Evolutionary conservation across 306 rosid species (phyloP).

Genomic region (Cicer yamashitae): DNA sequence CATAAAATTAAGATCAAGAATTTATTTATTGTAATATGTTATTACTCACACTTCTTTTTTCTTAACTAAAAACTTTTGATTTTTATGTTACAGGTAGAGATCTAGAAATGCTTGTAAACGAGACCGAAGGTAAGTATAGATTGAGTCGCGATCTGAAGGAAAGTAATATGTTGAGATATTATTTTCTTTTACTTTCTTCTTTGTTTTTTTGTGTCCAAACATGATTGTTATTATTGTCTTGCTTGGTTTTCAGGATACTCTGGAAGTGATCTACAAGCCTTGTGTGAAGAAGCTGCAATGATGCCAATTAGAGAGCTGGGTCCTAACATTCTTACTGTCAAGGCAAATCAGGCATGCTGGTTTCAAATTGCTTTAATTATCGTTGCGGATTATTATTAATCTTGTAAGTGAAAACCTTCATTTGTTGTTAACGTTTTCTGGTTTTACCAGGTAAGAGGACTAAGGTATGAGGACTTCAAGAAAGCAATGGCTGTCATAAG

Average conservation of each 20-base stretch:
- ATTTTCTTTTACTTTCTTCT: background rate
- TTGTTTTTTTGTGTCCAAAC: background rate
- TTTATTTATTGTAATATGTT: background rate
- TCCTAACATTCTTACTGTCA: slow-evolving; percentile 77
- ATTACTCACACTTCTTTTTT: background rate
- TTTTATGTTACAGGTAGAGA: slow-evolving; percentile 66
- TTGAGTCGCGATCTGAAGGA: slow-evolving; percentile 10
- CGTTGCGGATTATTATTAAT: background rate
- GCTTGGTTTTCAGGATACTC: slow-evolving; percentile 75
- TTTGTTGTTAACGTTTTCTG: background rate
- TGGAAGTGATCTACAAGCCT: slow-evolving; percentile 97
- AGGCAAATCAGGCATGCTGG: slow-evolving; percentile 77
- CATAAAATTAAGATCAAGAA: background rate
- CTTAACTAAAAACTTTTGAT: slow-evolving; percentile 23
- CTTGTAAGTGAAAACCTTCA: slow-evolving; percentile 1
- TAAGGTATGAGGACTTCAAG: slow-evolving; percentile 77
- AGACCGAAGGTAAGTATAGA: slow-evolving; percentile 73
- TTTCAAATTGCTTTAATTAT: slow-evolving; percentile 19
- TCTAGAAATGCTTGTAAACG: slow-evolving; percentile 79
- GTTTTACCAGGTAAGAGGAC: slow-evolving; percentile 70
- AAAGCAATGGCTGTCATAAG: slow-evolving; percentile 82
- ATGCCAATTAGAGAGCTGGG: slow-evolving; percentile 98
- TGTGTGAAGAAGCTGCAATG: slow-evolving; percentile 99
- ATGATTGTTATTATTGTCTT: background rate
- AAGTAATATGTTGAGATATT: slow-evolving; percentile 21